Base-by-base conservation (phyloP, 352 stramenopile species). In the Pythium dissimile region DNA sequence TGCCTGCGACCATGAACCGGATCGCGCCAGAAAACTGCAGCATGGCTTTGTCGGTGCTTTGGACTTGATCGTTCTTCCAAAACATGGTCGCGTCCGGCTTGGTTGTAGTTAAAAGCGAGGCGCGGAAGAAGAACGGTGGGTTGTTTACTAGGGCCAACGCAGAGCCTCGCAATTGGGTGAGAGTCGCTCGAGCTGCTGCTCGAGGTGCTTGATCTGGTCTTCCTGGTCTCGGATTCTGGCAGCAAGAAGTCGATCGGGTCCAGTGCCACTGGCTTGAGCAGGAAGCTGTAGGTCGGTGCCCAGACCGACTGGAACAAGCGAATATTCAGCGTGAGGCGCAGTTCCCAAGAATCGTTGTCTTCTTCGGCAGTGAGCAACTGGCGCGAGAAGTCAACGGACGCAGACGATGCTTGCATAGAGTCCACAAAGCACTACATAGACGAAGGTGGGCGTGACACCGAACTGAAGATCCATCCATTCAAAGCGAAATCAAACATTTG, bases 141-240 rank as follows among this genome's bases (percentile, higher is more conserved):
- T 44, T n/a, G n/a, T n/a, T n/a, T n/a, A n/a, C n/a, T n/a, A n/a
- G n/a, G n/a, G n/a, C n/a, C n/a, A n/a, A n/a, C n/a, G n/a, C n/a
- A n/a, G n/a, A n/a, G n/a, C n/a, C n/a, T n/a, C n/a, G n/a, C n/a
- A n/a, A n/a, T n/a, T n/a, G n/a, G n/a, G n/a, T n/a, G n/a, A n/a
- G n/a, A n/a, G n/a, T n/a, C n/a, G n/a, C 2, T 41, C 1, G 0
- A 57, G 1, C 27, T 48, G 35, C 11, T 20, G 16, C 20, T 48
- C 15, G 15, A 48, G 35, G 15, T 41, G 9, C 10, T n/a, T 16
- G 27, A 54, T 56, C 32, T 48, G 35, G 8, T 61, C 54, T 35
- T 61, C 47, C 16, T 64, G 55, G 47, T 64, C 55, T 9, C 55
- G 47, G 8, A 64, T 41, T n/a, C 57, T 43, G 30, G 55, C 45